Conservation (phyloP, 2,329 filamentous ascomycete species). For the Plectosphaerella cucumerina region DNA sequence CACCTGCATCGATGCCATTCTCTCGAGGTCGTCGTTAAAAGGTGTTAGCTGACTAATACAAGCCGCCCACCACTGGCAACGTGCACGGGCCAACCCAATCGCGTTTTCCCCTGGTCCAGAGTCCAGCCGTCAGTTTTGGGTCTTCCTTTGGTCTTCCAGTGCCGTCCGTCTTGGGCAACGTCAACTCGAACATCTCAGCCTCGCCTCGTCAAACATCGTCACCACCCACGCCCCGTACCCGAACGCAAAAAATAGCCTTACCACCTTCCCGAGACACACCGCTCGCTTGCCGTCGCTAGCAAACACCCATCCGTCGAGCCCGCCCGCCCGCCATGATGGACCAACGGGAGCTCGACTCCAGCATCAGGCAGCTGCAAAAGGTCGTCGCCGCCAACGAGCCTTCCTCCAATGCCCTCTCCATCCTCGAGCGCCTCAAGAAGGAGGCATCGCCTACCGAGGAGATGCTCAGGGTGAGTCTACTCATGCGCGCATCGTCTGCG, state of each 20-base stretch:
- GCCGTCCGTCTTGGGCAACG: no score
- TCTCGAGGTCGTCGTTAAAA: no score
- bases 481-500: not conserved
- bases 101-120: no score
- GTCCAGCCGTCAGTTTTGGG: no score
- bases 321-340: slow-evolving; percentile 53
- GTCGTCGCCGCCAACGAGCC: slow-evolving; percentile 73
- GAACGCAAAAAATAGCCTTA: no score
- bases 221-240: not conserved
- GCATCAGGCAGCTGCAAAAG: slow-evolving; percentile 76
- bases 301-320: not conserved
- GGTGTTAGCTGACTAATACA: no score
- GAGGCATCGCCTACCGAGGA: slow-evolving; percentile 84
- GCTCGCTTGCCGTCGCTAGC: not conserved
- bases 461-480: slow-evolving; percentile 65
- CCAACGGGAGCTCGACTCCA: slow-evolving; percentile 72
- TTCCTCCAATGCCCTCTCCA: slow-evolving; percentile 62
- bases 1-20: no score
- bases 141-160: no score
- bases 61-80: no score
- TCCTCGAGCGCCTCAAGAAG: slow-evolving; percentile 76
- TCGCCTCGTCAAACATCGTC: not conserved
- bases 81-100: no score
- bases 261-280: not conserved
- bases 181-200: not conserved